Percentiles rank a stretch among this genome's conserved stretches.
These are phyloP conservation scores for Pezicula radicicola DNA, from an alignment of 2,329 filamentous ascomycete species.

Conservation along the genomic window DNA sequence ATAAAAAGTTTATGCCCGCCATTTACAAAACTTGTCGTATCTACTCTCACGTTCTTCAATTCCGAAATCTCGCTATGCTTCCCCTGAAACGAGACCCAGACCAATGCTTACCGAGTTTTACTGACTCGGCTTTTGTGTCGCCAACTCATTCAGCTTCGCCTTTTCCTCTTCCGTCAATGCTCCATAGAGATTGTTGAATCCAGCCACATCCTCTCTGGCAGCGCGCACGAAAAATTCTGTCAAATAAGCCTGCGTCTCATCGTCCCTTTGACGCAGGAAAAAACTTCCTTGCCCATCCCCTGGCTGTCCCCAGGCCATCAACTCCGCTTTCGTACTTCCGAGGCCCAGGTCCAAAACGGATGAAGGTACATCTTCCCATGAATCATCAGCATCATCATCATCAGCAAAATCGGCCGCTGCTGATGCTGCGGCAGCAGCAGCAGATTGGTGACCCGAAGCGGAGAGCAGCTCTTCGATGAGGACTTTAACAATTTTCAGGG, in stretches of 20 bases:
- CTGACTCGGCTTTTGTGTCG: constrained; percentile 10
- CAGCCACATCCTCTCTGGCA: constrained; percentile 29
- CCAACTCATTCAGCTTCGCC: constrained; percentile 40
- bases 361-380: constrained; percentile 80
- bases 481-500: constrained; percentile 94
- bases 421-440: constrained; percentile 56
- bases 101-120: background rate
- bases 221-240: constrained; percentile 70
- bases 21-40: background rate
- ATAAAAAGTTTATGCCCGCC: background rate
- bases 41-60: too few species aligned
- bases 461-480: constrained; percentile 88
- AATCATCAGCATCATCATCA: constrained; percentile 72
- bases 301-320: constrained; percentile 67
- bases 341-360: constrained; percentile 74
- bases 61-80: too few species aligned
- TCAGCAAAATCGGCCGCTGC: constrained; percentile 54
- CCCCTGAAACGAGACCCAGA: too few species aligned
- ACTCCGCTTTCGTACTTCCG: constrained; percentile 65
- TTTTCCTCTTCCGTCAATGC: constrained; percentile 38
- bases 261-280: constrained; percentile 66
- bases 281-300: constrained; percentile 48
- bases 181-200: constrained; percentile 33
- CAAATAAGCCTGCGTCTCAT: constrained; percentile 86
- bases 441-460: constrained; percentile 63